Evolutionary conservation across 129 eudicot genomes (phyloP).

Genomic region (Tanacetum coccineum): DNA sequence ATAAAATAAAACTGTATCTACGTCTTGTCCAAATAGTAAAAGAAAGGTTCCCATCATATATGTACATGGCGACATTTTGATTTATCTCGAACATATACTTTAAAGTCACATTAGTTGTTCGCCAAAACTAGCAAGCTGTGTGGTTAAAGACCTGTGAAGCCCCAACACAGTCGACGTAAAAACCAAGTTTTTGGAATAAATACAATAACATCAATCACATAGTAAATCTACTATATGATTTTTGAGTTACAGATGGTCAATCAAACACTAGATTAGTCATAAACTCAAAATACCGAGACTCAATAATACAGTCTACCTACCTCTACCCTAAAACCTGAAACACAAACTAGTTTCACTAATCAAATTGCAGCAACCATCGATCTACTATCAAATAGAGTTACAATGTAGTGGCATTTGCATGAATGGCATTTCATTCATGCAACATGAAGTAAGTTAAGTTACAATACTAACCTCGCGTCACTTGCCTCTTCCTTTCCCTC

Average conservation of each 20-base stretch:
- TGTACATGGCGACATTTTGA: background rate
- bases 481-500: constrained; percentile 29
- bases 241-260: constrained; percentile 31
- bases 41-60: background rate
- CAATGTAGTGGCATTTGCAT: background rate
- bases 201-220: constrained; percentile 20
- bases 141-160: background rate
- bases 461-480: constrained; percentile 10
- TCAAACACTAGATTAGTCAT: constrained; percentile 20
- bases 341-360: constrained; percentile 23
- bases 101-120: background rate
- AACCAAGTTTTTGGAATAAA: background rate
- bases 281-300: no score
- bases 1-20: background rate
- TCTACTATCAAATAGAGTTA: constrained; percentile 17
- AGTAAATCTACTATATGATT: constrained; percentile 13
- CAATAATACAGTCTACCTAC: constrained; percentile 24
- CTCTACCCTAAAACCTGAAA: constrained; percentile 12
- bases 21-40: no score
- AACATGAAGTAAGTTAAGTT: constrained; percentile 5
- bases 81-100: no score
- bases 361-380: background rate
- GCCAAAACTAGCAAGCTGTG: background rate
- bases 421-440: constrained; percentile 13
- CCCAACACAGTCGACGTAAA: background rate